phyloP scores from a whole-genome alignment of 768 basidiomycete species.

The Auriscalpium microsporum region DNA sequence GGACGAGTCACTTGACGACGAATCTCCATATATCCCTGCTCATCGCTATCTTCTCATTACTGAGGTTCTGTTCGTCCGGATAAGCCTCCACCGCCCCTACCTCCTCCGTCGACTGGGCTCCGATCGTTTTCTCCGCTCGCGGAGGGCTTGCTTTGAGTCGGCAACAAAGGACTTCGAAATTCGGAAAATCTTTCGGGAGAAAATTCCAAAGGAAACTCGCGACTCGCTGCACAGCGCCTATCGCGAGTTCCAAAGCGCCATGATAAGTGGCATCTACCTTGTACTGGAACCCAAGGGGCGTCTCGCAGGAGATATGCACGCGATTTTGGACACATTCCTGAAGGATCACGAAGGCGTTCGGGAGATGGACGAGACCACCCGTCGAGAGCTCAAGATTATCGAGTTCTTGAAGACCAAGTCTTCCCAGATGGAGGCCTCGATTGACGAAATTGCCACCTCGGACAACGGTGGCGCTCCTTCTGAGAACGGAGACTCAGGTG shows the following conservation, averaged over 20 bases:
- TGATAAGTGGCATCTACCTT: constrained; percentile 85
- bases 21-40: constrained; percentile 56
- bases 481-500: constrained; percentile 1
- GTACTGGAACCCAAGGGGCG: constrained; percentile 69
- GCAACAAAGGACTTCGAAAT: constrained; percentile 82
- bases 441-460: constrained; percentile 8
- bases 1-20: constrained; percentile 68
- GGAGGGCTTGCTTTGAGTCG: constrained; percentile 84
- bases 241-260: constrained; percentile 80
- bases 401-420: constrained; percentile 71
- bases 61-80: constrained; percentile 80
- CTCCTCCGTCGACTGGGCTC: constrained; percentile 70
- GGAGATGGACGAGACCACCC: constrained; percentile 78
- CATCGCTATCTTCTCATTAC: constrained; percentile 88
- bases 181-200: constrained; percentile 57
- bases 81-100: constrained; percentile 83
- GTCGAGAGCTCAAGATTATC: constrained; percentile 76
- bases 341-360: constrained; percentile 48
- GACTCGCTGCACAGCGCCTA: constrained; percentile 75
- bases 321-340: constrained; percentile 72
- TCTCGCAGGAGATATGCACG: constrained; percentile 64
- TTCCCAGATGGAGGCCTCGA: constrained; percentile 30
- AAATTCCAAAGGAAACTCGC: constrained; percentile 52
- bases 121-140: constrained; percentile 74
- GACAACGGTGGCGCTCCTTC: not conserved